Base-by-base conservation (phyloP, 2,329 filamentous ascomycete species). In the Xylaria hypoxylon region DNA sequence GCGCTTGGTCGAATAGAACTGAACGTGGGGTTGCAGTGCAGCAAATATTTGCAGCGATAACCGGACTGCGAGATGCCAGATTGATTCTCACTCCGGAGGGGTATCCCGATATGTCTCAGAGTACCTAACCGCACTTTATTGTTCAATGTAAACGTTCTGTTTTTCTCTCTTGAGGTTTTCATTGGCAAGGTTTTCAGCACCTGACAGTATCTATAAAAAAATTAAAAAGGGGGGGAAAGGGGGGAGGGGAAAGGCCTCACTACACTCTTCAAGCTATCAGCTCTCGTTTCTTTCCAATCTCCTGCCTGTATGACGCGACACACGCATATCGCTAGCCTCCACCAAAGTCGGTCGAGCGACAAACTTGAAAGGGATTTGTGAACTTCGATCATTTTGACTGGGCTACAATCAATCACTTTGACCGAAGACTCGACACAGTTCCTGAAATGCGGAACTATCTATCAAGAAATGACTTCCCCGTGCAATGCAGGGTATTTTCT, bases 401-500 rank as follows among this genome's bases (percentile, higher is more conserved):
- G 35, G 10, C 51, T 40, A 17, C 22, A 17, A 42, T 8, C 33
- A 42, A 55, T 17, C 24, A 42, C 17, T 7, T 7, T 44, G n/a
- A 19, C 38, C 22, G n/a, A 13, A 28, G 5, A 15, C 17, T 40
- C 45, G n/a, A 50, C 11, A 19, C 24, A 5, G 79, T 59, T 11
- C 13, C 24, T 83, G 82, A 68, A 45, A 64, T 64, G 65, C 65
- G 68, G 61, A 45, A 51, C 47, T 33, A 40, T 13, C 33, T 64
- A 24, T 65, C 68, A 2, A 62, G 51, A 19, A 90, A 90, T 70
- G 80, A 88, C 57, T 90, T 92, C 75, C 82, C 83, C 8, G 87
- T 92, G 7, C 82, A 89, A 69, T 88, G 88, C 50, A 84, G 84
- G 77, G 89, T 90, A 73, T 63, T 59, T 75, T 60, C 42, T 17